Evolutionary conservation across 1,284 basidiomycete species (phyloP), one percentile per base, ranked within the genome.

Genomic region (Amylostereum areolatum): DNA sequence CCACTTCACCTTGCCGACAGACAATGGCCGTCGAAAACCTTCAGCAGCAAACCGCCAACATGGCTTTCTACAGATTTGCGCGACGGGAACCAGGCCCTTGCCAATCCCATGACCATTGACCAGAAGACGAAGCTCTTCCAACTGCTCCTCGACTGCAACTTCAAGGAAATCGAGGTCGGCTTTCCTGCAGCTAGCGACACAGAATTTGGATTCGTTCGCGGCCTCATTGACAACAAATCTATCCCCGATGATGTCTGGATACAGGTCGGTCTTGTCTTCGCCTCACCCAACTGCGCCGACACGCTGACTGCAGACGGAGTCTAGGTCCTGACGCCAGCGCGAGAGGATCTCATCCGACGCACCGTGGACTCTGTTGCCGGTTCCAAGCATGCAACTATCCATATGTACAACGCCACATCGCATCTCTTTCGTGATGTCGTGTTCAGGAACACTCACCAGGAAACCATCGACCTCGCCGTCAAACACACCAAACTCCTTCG

Each of bases 381-480:
- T 46, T 75, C 86, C 43, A 98, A 97, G 64, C 79, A 86, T 55
- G 96, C 92, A 49, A 97, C 99, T 63, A 81, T 99, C 47, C 97
- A 99, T 73, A 97, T 99, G 93, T 99, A 99, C 75, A 99, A 99
- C 66, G 97, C 97, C 27, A 95, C 93, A 7, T 94, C 86, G 25
- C 90, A 92, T 29, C 80, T 88, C 50, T 99, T 99, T 81, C 87
- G 97, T 48, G 78, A 89, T 53, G 91, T 98, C 58, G 97, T 99
- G 29, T 99, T 99, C 77, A 83, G 85, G 61, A 95, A 97, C 66
- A 83, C 92, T 39, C 85, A 93, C 66, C 85, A 89, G 57, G 80
- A 97, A 70, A 99, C 97, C 2, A 76, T 98, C 56, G 83, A 81
- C 43, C 85, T 99, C 45, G 97, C 97, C 6, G 79, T 84, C 45